Base-by-base conservation (phyloP, 2,329 filamentous ascomycete species). In the Colletotrichum cordylinicola region DNA sequence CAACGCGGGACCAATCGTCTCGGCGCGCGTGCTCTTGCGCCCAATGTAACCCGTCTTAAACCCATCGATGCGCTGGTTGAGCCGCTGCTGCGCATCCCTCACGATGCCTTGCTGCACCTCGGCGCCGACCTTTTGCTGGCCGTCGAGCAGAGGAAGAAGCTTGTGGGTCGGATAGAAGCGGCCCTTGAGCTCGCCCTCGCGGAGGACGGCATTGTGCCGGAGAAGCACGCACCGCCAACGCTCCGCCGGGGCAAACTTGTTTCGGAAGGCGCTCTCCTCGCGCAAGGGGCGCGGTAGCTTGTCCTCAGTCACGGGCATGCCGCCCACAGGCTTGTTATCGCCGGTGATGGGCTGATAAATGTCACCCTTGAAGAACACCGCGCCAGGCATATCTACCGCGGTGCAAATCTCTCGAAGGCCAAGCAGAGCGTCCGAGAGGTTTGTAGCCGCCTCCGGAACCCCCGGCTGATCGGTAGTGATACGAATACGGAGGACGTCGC, bases 91-190 rank as follows among this genome's bases (percentile, higher is more conserved):
- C 61, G 87, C 86, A 37, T 88, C 87, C 37, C 86, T 84, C 33
- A 90, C 81, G 43, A 83, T 80, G 55, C 86, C 85, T 48, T 83
- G 81, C 55, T 86, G 81, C 74, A 86, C 87, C 7, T 81, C 82
- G 2, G 79, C 80, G 12, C 84, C 83, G 55, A 89, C 85, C n/a
- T 75, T 62, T 55, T 52, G 33, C 27, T 68, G 65, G 31, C 73
- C 72, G 43, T 75, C 68, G 69, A 91, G 82, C 70, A 91, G 86
- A 18, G 86, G 86, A 82, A 90, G 88, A 43, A 92, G 84, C 74
- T 86, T 85, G 73, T 87, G 83, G n/a, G 88, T 89, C 18, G 90
- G 88, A 82, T 92, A 92, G 82, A 91, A 91, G n/a, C 90, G 85
- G 67, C 90, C 90, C 73, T 86, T 85, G 67, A 92, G 85, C 27